These are phyloP conservation scores for Pyricularia grisea DNA, from an alignment of 2,329 filamentous ascomycete genomes.

Conservation along the genomic window DNA sequence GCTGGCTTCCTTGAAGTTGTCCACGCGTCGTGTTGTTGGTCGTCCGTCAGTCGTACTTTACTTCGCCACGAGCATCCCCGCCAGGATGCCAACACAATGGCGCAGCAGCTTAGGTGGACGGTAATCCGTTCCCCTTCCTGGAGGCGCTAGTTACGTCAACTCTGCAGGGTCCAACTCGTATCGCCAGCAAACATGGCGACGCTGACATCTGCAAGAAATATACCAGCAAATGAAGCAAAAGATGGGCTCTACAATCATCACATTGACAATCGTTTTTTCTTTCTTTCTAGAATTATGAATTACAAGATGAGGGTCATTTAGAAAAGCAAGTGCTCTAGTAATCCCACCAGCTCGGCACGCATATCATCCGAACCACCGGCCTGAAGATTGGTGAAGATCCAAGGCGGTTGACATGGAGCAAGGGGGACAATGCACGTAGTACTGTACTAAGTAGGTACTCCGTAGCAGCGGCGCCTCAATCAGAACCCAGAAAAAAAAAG, in stretches of 20 bases:
- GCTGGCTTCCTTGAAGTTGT: not conserved
- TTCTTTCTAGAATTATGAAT: not conserved
- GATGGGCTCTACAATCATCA: not conserved
- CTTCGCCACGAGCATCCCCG: not conserved
- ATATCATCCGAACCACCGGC: not conserved
- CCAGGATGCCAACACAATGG: not conserved
- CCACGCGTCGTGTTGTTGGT: not conserved
- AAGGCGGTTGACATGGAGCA: not conserved
- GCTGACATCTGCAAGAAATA: not conserved
- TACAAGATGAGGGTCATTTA: not conserved
- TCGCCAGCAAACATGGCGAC: not conserved
- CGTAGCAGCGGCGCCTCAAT: not conserved
- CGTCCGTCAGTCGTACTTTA: too few relatives aligned
- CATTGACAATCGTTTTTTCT: not conserved
- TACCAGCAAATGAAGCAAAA: not conserved
- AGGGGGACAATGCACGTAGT: not conserved
- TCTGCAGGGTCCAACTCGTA: not conserved
- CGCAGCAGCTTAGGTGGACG: not conserved
- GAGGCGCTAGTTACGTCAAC: not conserved
- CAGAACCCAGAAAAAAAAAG: not conserved
- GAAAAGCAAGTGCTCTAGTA: not conserved
- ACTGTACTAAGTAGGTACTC: too few relatives aligned
- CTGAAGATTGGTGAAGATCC: not conserved
- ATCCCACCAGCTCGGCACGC: not conserved
- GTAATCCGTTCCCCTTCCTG: not conserved